Percentiles rank a stretch among this genome's conserved stretches.
Evolutionary conservation across 441 rosid genomes (phyloP).

Genomic region (Populus hybrid): DNA sequence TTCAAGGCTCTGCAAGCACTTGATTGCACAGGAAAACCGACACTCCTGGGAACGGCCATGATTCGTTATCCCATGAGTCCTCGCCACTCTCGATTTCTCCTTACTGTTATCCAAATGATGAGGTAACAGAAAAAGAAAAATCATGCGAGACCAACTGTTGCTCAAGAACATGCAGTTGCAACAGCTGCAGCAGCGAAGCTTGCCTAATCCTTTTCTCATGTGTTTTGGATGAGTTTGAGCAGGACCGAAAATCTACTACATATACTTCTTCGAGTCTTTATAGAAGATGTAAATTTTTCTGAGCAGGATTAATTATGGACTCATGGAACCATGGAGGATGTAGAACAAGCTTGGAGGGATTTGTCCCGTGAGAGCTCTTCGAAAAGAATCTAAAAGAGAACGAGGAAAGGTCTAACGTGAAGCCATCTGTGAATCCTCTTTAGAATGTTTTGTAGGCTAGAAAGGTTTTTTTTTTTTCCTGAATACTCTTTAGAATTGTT

Average conservation of each 20-base stretch:
- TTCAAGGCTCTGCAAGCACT: conserved; percentile 78
- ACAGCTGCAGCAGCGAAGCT: conserved; percentile 60
- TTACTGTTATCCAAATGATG: conserved; percentile 63
- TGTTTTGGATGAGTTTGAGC: conserved; percentile 32
- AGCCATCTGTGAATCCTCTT: conserved; percentile 51
- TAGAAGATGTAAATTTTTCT: conserved; percentile 30
- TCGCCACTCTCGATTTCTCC: conserved; percentile 89
- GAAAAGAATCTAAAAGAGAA: conserved; percentile 20
- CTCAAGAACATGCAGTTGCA: conserved; percentile 56
- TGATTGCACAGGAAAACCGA: conserved; percentile 52
- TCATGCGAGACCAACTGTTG: conserved; percentile 54
- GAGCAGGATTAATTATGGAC: conserved; percentile 60
- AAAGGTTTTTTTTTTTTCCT: not conserved
- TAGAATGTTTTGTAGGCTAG: not conserved
- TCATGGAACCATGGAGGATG: conserved; percentile 59
- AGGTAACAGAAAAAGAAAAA: conserved; percentile 24
- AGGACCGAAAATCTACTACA: conserved; percentile 12
- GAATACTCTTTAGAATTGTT: not conserved
- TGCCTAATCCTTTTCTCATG: conserved; percentile 12
- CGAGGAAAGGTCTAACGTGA: conserved; percentile 71
- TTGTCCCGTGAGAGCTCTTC: conserved; percentile 49
- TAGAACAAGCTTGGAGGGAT: conserved; percentile 64
- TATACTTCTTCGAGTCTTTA: conserved; percentile 54
- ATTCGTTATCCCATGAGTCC: conserved; percentile 87
- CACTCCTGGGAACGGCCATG: conserved; percentile 81